Conservation (phyloP, 345 rosid genomes). For the Salix arbutifolia region DNA sequence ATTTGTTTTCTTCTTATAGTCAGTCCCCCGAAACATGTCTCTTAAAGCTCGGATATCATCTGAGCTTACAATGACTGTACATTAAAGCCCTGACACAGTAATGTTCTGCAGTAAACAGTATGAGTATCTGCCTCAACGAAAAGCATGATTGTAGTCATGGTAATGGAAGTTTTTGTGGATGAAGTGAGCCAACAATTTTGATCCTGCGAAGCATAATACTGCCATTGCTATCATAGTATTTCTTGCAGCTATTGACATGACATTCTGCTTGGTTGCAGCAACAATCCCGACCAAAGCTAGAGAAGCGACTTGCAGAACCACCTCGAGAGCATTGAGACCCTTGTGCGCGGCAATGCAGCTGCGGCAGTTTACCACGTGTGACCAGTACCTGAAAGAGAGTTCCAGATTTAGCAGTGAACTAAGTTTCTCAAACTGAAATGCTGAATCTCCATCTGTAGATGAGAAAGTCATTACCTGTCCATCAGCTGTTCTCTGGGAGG, state of each 20-base stretch:
- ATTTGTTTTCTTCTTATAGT: too few species aligned
- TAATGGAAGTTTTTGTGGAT: conserved; percentile 62
- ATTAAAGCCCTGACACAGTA: too few species aligned
- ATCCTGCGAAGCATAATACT: conserved; percentile 61
- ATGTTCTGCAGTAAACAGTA: too few species aligned
- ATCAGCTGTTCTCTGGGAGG: conserved; percentile 74
- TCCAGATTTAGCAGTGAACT: not conserved
- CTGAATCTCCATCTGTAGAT: not conserved
- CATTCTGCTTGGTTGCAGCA: conserved; percentile 45
- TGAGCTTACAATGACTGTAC: too few species aligned
- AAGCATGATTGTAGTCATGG: conserved; percentile 86
- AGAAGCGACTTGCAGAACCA: conserved; percentile 52
- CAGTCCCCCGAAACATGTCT: too few species aligned
- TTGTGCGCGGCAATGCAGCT: not conserved
- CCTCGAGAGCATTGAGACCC: conserved; percentile 28
- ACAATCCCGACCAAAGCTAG: conserved; percentile 49
- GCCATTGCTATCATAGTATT: conserved; percentile 43
- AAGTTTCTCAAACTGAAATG: not conserved
- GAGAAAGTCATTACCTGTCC: conserved; percentile 50
- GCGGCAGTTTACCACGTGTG: not conserved
- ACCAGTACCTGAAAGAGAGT: conserved; percentile 1
- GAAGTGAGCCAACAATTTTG: conserved; percentile 79
- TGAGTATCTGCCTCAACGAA: conserved; percentile 29
- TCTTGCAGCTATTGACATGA: not conserved
- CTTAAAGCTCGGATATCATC: too few species aligned